These are phyloP conservation scores for Vigna hirtella DNA, from an alignment of 306 rosid species.

Conservation along the genomic window DNA sequence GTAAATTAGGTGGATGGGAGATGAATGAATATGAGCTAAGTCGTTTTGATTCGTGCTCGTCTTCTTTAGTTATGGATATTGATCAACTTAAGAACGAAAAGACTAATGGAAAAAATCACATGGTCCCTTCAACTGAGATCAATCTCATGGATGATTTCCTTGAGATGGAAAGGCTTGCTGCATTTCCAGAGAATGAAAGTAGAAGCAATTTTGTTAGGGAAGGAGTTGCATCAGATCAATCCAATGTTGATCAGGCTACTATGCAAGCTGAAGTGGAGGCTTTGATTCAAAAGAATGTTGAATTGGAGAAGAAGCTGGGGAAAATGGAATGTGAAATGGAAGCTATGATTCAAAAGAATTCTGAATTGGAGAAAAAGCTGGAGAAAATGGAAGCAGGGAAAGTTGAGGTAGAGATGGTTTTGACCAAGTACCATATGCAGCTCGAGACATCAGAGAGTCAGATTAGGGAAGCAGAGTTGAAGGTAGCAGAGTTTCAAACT, in stretches of 20 bases:
- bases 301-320: slow-evolving; percentile 61
- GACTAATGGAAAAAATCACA: slow-evolving; percentile 40
- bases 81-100: slow-evolving; percentile 54
- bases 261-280: slow-evolving; percentile 55
- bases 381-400: slow-evolving; percentile 58
- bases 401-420: slow-evolving; percentile 55
- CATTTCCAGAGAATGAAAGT: slow-evolving; percentile 57
- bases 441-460: slow-evolving; percentile 57
- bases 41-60: slow-evolving; percentile 51
- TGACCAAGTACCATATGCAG: slow-evolving; percentile 53
- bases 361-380: slow-evolving; percentile 60
- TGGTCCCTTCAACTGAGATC: slow-evolving; percentile 64
- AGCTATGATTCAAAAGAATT: slow-evolving; percentile 52
- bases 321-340: slow-evolving; percentile 59
- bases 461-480: slow-evolving; percentile 56
- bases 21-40: slow-evolving; percentile 52
- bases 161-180: slow-evolving; percentile 87
- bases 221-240: slow-evolving; percentile 46
- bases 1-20: slow-evolving; percentile 47
- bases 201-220: slow-evolving; percentile 45
- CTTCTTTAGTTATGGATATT: slow-evolving; percentile 49
- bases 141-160: slow-evolving; percentile 92
- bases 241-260: slow-evolving; percentile 41
- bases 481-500: slow-evolving; percentile 57
- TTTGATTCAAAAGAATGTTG: slow-evolving; percentile 52